Conservation (phyloP, 345 rosid species). For the Cardamine resedifolia region DNA sequence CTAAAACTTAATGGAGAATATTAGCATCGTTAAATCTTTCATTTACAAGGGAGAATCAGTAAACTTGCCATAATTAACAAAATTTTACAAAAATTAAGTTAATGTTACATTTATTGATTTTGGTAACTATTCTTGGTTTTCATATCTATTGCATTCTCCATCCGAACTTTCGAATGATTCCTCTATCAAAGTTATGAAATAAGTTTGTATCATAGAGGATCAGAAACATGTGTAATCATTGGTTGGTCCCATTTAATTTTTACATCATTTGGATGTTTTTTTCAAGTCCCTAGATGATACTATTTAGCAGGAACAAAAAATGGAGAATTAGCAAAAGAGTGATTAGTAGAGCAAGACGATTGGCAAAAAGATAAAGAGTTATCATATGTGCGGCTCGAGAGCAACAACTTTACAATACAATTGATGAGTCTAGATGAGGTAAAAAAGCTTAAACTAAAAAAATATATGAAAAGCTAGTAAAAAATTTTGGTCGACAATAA, state of each 20-base stretch:
- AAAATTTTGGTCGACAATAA: conserved; percentile 28
- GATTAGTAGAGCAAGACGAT: not conserved
- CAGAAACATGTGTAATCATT: too few relatives aligned
- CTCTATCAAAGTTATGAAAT: too few relatives aligned
- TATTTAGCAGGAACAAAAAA: not conserved
- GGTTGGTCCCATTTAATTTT: too few relatives aligned
- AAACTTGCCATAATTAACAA: not conserved
- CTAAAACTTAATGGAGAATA: not conserved
- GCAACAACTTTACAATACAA: conserved; percentile 11
- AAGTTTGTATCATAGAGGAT: not conserved
- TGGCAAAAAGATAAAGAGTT: not conserved
- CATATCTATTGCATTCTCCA: not conserved
- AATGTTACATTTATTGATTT: not conserved
- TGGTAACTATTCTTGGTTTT: not conserved
- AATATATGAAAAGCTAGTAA: conserved; percentile 22
- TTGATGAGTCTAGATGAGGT: not conserved
- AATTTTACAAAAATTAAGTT: not conserved
- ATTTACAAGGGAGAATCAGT: not conserved
- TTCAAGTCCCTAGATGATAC: too few relatives aligned
- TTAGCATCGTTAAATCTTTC: not conserved
- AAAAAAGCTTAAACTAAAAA: not conserved
- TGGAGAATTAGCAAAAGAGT: not conserved
- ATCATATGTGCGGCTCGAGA: not conserved
- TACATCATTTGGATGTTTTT: too few relatives aligned
- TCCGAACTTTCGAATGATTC: too few relatives aligned